Evolutionary conservation across 768 basidiomycete genomes (phyloP).

Genomic region (Lentinula raphanica): DNA sequence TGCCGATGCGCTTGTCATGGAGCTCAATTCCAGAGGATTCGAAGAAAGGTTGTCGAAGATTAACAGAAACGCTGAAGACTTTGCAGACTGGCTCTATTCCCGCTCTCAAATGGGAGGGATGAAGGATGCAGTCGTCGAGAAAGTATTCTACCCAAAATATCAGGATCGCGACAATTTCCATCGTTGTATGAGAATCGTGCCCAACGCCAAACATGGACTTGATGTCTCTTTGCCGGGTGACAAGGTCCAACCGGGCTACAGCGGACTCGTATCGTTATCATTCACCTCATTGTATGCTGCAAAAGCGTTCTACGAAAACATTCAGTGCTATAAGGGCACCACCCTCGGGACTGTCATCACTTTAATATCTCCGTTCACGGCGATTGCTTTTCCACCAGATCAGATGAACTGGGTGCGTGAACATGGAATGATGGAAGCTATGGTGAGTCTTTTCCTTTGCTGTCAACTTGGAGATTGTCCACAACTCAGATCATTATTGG

Average conservation of each 20-base stretch:
- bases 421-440: conserved; percentile 76
- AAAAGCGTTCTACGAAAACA: conserved; percentile 75
- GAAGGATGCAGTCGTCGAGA: conserved; percentile 53
- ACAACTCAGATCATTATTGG: neutral
- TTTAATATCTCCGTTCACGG: conserved; percentile 87
- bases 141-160: conserved; percentile 90
- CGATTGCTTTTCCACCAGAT: conserved; percentile 69
- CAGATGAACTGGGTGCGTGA: conserved; percentile 89
- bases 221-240: too few species aligned
- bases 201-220: too few species aligned
- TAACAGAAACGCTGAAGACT: conserved; percentile 75
- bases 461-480: too few species aligned
- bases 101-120: conserved; percentile 44
- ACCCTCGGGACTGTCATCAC: conserved; percentile 96
- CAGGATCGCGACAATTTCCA: conserved; percentile 67
- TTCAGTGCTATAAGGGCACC: conserved; percentile 86
- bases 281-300: conserved; percentile 71
- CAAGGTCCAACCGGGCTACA: conserved; percentile 65
- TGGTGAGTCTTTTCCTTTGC: conserved; percentile 56
- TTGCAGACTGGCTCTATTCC: conserved; percentile 73
- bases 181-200: conserved; percentile 52
- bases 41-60: conserved; percentile 65
- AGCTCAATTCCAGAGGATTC: conserved; percentile 96
- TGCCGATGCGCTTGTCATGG: conserved; percentile 94
- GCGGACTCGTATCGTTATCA: conserved; percentile 82